Evolutionary conservation across 1,139 yeast species (phyloP).

Genomic region (Blastobotrys proliferans): DNA sequence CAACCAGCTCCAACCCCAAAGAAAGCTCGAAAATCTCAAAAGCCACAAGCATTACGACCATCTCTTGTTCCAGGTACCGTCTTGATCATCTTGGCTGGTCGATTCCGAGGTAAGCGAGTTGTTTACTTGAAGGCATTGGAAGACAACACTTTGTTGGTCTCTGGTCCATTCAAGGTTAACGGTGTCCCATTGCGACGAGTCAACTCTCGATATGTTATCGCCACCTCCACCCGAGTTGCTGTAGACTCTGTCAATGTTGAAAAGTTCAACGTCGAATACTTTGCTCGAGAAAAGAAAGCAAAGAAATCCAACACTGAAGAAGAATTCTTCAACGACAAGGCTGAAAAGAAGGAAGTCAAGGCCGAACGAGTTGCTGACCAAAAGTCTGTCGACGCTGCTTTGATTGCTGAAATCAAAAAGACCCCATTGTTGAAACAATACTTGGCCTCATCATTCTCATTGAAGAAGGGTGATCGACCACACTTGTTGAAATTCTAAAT

Average conservation of each 20-base stretch:
- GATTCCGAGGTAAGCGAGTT: conserved; percentile 99
- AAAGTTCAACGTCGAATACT: conserved; percentile 94
- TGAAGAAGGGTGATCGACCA: conserved; percentile 99
- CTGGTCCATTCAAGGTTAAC: conserved; percentile 99
- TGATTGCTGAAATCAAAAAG: conserved; percentile 92
- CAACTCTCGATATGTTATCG: conserved; percentile 97
- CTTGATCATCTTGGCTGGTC: conserved; percentile 96
- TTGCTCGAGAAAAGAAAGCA: conserved; percentile 90
- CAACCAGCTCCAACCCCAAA: conserved; percentile 87
- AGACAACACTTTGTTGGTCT: conserved; percentile 96
- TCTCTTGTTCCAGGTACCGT: conserved; percentile 99
- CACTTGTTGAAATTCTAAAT: conserved; percentile 94
- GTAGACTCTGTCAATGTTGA: conserved; percentile 79
- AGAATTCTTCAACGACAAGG: conserved; percentile 88
- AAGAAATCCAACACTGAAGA: conserved; percentile 85
- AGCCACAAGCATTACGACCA: conserved; percentile 95
- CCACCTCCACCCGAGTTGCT: conserved; percentile 90
- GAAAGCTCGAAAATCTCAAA: conserved; percentile 61
- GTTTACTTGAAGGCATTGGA: conserved; percentile 96
- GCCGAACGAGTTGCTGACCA: conserved; percentile 98
- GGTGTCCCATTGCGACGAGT: conserved; percentile 99
- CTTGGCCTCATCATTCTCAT: conserved; percentile 94
- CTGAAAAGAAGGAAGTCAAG: conserved; percentile 80
- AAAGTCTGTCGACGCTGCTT: conserved; percentile 92
- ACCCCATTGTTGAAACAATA: conserved; percentile 97